Base-by-base conservation (phyloP, 345 rosid species). In the Syzygium aqueum region DNA sequence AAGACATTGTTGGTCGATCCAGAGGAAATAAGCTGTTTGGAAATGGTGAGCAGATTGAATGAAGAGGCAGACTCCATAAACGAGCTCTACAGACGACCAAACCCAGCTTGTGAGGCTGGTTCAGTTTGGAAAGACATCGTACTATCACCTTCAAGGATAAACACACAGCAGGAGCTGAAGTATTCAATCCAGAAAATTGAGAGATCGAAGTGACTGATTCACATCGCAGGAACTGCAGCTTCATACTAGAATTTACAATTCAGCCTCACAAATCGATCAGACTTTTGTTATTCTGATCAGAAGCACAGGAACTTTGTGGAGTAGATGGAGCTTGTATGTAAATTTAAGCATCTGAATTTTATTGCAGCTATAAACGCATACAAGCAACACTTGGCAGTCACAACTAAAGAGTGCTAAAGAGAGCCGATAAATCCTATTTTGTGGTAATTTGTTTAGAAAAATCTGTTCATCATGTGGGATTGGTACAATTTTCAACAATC, bases 41-140 rank as follows among this genome's bases (percentile, higher is more conserved):
- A 94, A 73, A 92, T 86, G 59, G 94, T 96, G 6, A 94, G 94
- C 86, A 88, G 87, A 30, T 90, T 98, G 91, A 96, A 96, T 67
- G 98, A 95, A 87, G 91, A 91, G 27, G 98, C 99, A 28, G 96
- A 95, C 27, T 95, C 98, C 43, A 95, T 96, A 61, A 92, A 95
- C 82, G 94, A 95, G 57, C 96, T 96, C 17, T 95, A 95, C 92
- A 91, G 87, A 67, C 77, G 84, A 51, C 99, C 99, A 2, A 93
- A 95, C 85, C 98, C 99, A 8, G 95, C 94, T 37, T 90, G 93
- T 50, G 88, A 90, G 90, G 87, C 91, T 43, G 99, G 99, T 50
- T 96, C 99, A 13, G 91, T 97, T 83, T 97, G 99, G 99, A 96
- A 97, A 90, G 99, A 97, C 92, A 96, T 97, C 84, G 98, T 97